Evolutionary conservation across 2,329 filamentous ascomycete species (phyloP).

Genomic region (Hysterium pulicare): DNA sequence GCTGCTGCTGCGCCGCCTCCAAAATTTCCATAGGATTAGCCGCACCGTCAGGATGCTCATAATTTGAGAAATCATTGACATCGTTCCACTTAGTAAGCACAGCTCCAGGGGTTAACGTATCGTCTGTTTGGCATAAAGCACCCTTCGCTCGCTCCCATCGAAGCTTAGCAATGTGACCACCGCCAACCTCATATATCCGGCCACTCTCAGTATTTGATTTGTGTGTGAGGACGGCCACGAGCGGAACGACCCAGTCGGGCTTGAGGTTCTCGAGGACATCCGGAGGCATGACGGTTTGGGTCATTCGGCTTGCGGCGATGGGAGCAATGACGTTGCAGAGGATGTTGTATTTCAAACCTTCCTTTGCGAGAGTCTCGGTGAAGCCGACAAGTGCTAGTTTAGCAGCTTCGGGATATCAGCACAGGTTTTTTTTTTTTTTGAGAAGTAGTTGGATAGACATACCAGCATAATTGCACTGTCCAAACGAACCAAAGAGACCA

Average conservation of each 20-base stretch:
- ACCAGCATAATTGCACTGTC: conserved; percentile 91
- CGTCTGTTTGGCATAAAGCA: conserved; percentile 84
- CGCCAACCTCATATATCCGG: conserved; percentile 88
- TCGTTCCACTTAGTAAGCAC: conserved; percentile 87
- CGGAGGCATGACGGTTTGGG: conserved; percentile 91
- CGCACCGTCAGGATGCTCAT: conserved; percentile 78
- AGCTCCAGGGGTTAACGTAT: conserved; percentile 81
- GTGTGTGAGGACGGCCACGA: conserved; percentile 86
- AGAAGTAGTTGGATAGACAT: conserved; percentile 16
- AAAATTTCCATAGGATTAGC: conserved; percentile 81
- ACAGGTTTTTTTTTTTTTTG: conserved; percentile 7
- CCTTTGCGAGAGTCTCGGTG: conserved; percentile 96
- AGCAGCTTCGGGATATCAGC: conserved; percentile 57
- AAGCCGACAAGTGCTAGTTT: conserved; percentile 95
- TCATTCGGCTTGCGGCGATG: conserved; percentile 94
- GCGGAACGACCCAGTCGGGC: conserved; percentile 91
- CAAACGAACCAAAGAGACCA: conserved; percentile 92
- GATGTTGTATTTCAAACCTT: conserved; percentile 98
- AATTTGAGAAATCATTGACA: conserved; percentile 79
- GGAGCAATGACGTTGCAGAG: conserved; percentile 91
- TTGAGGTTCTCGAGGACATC: conserved; percentile 81
- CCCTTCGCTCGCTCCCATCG: conserved; percentile 93
- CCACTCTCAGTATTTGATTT: conserved; percentile 85
- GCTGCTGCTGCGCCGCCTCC: conserved; percentile 27
- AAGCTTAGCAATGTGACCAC: conserved; percentile 86